Evolutionary conservation across 495 filamentous ascomycete species (phyloP), one percentile per base, ranked within the genome.

Genomic region (Physcia stellaris): DNA sequence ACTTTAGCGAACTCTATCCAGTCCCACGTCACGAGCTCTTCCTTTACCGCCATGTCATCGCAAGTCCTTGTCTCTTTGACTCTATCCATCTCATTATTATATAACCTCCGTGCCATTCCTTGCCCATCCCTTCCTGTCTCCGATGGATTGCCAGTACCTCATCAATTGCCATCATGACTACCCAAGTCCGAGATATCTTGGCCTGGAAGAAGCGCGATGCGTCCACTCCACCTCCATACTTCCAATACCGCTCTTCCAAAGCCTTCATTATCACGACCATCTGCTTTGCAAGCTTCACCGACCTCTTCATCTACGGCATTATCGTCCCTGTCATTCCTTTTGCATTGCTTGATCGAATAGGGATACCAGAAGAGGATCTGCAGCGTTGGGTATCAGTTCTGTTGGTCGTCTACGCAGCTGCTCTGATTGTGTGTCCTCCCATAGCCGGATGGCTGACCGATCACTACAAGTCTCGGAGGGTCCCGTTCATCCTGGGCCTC

Each of bases 281-380:
- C 53, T 31, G 64, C 29, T 55, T 69, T 62, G 59, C 77, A 54
- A 54, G 66, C 41, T 63, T 73, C 49, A 74, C 70, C 43, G 84
- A 93, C 59, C 75, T 86, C 38, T 82, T 92, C 48, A 66, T 82
- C 35, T 94, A 92, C 56, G 82, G 71, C 15, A 54, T 90, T 40
- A 77, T 90, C 32, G 75, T 92, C 2, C 86, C 86, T 2, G 80
- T 93, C 6, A 71, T 88, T n/a, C 86, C 86, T 2, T 90, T 84
- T 35, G 74, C 83, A 3, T 60, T 93, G 4, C 60, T 71, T 16
- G 52, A 60, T 6, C 68, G 75, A 46, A 74, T 68, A 13, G 71
- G 74, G 7, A 51, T 92, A 15, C 31, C 67, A 0, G 56, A 68
- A 18, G 62, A 71, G 24, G 47, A 73, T 63, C 69, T 70, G 13